A percentile compares a stretch with the other conserved stretches of the same genome.
Evolutionary conservation across 148 eudicot species (phyloP).

Genomic region (Rheum nobile): DNA sequence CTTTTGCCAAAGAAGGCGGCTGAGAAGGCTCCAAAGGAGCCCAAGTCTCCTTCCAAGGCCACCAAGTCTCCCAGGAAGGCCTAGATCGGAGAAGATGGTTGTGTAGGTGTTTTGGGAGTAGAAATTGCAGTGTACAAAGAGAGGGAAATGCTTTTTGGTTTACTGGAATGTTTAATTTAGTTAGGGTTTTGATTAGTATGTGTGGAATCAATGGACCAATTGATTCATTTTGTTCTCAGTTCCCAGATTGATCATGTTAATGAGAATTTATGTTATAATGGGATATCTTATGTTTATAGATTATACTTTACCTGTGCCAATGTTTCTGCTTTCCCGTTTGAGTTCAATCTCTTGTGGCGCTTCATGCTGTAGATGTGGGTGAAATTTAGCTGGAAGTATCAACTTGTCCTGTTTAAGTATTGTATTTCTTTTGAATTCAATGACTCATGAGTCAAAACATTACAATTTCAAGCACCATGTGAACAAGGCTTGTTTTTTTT

Average conservation of each 20-base stretch:
- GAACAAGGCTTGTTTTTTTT: no score
- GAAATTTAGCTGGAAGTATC: no score
- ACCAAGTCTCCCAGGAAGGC: neutral
- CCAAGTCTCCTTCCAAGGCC: constrained; percentile 3
- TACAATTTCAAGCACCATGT: no score
- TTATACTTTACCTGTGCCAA: no score
- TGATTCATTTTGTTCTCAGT: neutral
- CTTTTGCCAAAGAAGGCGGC: constrained; percentile 5
- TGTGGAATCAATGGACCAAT: neutral
- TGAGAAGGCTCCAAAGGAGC: neutral
- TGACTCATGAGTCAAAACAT: no score
- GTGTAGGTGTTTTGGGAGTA: neutral
- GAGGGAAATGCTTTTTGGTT: no score
- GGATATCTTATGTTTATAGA: neutral
- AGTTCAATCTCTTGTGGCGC: no score
- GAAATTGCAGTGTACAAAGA: neutral
- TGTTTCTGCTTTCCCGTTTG: no score
- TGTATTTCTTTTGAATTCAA: no score
- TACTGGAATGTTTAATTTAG: neutral
- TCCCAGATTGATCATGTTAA: neutral
- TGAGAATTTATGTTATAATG: neutral
- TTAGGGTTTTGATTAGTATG: neutral
- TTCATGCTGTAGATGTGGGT: neutral
- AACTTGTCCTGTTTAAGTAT: no score
- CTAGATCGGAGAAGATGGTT: neutral